Percentiles rank a stretch among this genome's conserved stretches.
phyloP scores from a whole-genome alignment of 306 rosid species.

The Medicago ruthenica region DNA sequence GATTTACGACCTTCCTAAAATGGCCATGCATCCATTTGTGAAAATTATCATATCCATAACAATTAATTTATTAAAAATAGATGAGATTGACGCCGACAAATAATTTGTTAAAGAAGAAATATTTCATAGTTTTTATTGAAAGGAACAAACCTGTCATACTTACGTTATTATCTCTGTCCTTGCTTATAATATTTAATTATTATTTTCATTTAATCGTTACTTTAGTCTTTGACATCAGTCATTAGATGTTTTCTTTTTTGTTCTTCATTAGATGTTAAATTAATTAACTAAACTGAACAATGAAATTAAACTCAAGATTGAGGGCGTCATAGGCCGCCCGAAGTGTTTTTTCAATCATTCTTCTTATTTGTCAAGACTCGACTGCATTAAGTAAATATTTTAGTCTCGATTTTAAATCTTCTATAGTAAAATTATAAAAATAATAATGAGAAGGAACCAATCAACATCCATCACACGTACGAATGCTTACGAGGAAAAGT shows the following conservation, averaged over 20 bases:
- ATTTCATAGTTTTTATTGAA: slow-evolving; percentile 5
- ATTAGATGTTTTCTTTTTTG: slow-evolving; percentile 11
- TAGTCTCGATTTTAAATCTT: slow-evolving; percentile 5
- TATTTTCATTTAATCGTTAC: too few relatives aligned
- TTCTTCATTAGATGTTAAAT: slow-evolving; percentile 32
- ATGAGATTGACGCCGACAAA: not conserved
- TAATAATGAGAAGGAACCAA: not conserved
- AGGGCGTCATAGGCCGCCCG: slow-evolving; percentile 38
- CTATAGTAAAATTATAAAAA: not conserved
- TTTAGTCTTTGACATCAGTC: slow-evolving; percentile 14
- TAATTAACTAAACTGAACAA: not conserved
- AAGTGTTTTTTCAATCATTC: slow-evolving; percentile 33
- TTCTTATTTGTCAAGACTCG: not conserved
- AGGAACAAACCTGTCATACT: slow-evolving; percentile 32
- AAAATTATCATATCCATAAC: not conserved
- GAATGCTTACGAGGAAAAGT: not conserved
- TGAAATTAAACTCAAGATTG: slow-evolving; percentile 16
- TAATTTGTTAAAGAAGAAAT: not conserved
- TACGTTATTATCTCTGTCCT: not conserved
- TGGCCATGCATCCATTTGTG: slow-evolving; percentile 14
- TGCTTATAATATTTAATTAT: too few relatives aligned
- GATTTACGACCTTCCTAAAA: slow-evolving; percentile 36
- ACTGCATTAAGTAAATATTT: not conserved
- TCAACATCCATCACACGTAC: not conserved
- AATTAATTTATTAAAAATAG: not conserved